A percentile compares a stretch with the other conserved stretches of the same genome.
Evolutionary conservation across 1,139 yeast genomes (phyloP).

Genomic region (Lodderomyces theae): DNA sequence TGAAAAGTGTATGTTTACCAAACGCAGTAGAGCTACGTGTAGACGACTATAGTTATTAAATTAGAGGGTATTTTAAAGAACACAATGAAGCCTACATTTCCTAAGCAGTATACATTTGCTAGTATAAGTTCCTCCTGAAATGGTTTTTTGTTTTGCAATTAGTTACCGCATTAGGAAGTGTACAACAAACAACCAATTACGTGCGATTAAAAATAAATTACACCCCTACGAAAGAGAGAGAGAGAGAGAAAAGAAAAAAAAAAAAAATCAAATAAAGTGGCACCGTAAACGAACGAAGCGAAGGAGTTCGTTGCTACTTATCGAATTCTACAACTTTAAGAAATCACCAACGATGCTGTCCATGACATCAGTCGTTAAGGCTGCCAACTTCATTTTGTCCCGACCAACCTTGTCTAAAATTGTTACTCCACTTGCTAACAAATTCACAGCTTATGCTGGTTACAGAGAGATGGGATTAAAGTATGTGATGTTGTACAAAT

Average conservation of each 20-base stretch:
- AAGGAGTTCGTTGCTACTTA: background rate
- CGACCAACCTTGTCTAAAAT: slow-evolving; percentile 76
- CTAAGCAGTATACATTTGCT: no score
- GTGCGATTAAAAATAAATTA: slow-evolving; percentile 16
- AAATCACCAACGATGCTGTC: slow-evolving; percentile 54
- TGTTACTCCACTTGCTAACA: slow-evolving; percentile 75
- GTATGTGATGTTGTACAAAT: slow-evolving; percentile 20
- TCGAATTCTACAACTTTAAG: background rate
- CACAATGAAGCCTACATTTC: no score
- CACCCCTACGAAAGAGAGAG: background rate
- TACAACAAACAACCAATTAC: slow-evolving; percentile 21
- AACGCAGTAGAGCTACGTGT: slow-evolving; percentile 38
- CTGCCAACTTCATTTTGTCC: slow-evolving; percentile 76
- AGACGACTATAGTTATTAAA: slow-evolving; percentile 39
- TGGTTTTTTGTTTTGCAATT: background rate
- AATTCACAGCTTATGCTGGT: slow-evolving; percentile 73
- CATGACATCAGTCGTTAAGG: slow-evolving; percentile 77
- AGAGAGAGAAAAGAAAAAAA: slow-evolving; percentile 1
- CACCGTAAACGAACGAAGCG: background rate
- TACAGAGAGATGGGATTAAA: slow-evolving; percentile 92
- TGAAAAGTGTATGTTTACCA: slow-evolving; percentile 65
- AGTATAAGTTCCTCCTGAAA: no score
- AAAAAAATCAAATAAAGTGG: background rate
- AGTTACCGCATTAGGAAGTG: slow-evolving; percentile 25
- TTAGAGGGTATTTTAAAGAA: no score